These are phyloP conservation scores for Rhodomyrtus tomentosa DNA, from an alignment of 345 rosid species.

Conservation along the genomic window DNA sequence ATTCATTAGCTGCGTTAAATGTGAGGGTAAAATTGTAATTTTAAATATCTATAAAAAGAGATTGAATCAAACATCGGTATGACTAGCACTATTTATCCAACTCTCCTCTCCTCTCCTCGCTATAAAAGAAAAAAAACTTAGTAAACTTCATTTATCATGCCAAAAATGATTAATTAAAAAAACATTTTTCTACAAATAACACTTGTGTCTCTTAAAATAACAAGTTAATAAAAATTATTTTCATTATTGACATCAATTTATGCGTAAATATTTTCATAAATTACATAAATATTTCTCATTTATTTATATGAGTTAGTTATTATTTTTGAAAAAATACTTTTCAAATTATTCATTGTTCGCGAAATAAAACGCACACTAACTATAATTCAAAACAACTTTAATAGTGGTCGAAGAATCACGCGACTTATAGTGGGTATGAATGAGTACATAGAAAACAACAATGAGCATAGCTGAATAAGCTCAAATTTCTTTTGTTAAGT, in stretches of 20 bases:
- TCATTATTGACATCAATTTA: background rate
- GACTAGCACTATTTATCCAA: background rate
- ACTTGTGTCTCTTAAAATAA: background rate
- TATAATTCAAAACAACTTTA: background rate
- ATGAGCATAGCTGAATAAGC: background rate
- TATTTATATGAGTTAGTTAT: accelerated
- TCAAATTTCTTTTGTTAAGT: background rate
- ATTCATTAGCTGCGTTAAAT: background rate
- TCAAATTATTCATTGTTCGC: background rate
- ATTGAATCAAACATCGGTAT: background rate
- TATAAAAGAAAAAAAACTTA: background rate
- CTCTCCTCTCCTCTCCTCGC: background rate
- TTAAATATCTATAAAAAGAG: background rate
- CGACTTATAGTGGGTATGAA: background rate
- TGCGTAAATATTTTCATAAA: background rate
- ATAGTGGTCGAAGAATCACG: background rate
- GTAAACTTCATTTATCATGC: accelerated
- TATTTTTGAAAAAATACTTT: background rate
- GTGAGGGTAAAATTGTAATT: background rate
- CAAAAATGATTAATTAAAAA: background rate
- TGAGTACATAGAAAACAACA: background rate
- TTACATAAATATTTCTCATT: too few species aligned
- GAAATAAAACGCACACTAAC: background rate
- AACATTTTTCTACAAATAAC: background rate
- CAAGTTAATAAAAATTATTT: background rate